Evolutionary conservation across 73 alveolate species (phyloP), one percentile per base, ranked within the genome.

Genomic region (Paramecium biaurelia): DNA sequence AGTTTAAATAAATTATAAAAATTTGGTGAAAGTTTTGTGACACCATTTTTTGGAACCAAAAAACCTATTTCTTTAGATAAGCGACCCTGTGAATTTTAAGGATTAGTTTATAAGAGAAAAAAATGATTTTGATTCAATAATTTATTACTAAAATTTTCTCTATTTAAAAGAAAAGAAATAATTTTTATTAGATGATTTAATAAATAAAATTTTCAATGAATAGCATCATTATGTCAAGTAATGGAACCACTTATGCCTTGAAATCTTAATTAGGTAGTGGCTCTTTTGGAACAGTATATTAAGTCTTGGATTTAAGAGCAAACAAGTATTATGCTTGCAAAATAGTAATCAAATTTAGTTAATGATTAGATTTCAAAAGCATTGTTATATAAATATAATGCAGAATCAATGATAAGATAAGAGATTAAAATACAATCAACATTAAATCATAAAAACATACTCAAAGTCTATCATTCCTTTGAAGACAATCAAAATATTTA

Each of bases 341-440:
- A 63, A 63, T 63, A 7, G 84, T 63, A 63, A 2, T 10, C 45
- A 5, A 4, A 23, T 63, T 63, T 63, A 58, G 8, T 63, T 18
- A 53, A 23, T 5, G 20, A 28, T 2, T 79, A 79, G 90, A 79
- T 79, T 79, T 79, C 90, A 41, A 79, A 79, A 79, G 76, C 70
- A 20, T 12, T 43, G 56, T 30, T 79, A 41, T 23, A 24, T 45
- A 24, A 41, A 43, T 47, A 79, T 47, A 79, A 79, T 43, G 90
- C 74, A 14, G 72, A 79, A 23, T 20, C 20, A 14, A 79, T 79
- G 90, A 24, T 79, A 2, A 79, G 49, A 79, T 9, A 43, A 26
- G 90, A 79, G 43, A 79, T 79, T 42, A 20, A 43, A 41, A 79
- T 79, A 14, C 12, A 79, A 34, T 21, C 30, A 47, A 45, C 76